Base-by-base conservation (phyloP, 2,329 filamentous ascomycete genomes). In the Fonsecaea pedrosoi region DNA sequence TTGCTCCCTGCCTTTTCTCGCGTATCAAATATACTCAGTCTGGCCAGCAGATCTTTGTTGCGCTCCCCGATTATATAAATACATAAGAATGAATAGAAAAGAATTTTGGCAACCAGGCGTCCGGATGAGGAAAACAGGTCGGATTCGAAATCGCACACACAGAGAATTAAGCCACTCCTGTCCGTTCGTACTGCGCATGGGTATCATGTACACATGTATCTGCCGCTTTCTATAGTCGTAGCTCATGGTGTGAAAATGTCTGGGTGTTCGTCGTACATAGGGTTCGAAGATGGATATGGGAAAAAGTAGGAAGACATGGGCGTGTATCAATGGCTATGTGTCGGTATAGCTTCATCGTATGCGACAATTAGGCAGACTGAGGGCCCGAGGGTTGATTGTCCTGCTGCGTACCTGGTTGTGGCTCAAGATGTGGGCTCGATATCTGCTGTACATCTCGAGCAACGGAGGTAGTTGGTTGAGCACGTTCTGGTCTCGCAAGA, bases 141-240 rank as follows among this genome's bases (percentile, higher is more conserved):
- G 40, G 40, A 50, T 50, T 32, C 30, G 13, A 56, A 62, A 61
- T 54, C 18, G 45, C 30, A 62, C 21, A 42, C 30, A 58, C 40
- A 61, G 35, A 63, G 59, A 58, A 59, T 57, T 37, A 53, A 65
- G 48, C 64, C 64, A 62, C 68, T 59, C 62, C 35, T 60, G 65
- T 65, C 48, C 54, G 62, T 54, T 54, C 59, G 60, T 66, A 34
- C 57, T 65, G 65, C 55, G 60, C 66, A 68, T 68, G 65, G 63
- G 60, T 66, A 68, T 70, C 68, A 60, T 68, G n/a, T 62, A 66
- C 57, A 59, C 30, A 65, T 61, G 21, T 62, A 59, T 59, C 37
- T 40, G 34, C 56, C 54, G 54, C 59, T 58, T 62, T 68, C 66
- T 68, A 70, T 68, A 60, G 60, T 70, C 68, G 61, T 68, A 64